Conservation (phyloP, 2,329 filamentous ascomycete species). For the Xylaria digitata region DNA sequence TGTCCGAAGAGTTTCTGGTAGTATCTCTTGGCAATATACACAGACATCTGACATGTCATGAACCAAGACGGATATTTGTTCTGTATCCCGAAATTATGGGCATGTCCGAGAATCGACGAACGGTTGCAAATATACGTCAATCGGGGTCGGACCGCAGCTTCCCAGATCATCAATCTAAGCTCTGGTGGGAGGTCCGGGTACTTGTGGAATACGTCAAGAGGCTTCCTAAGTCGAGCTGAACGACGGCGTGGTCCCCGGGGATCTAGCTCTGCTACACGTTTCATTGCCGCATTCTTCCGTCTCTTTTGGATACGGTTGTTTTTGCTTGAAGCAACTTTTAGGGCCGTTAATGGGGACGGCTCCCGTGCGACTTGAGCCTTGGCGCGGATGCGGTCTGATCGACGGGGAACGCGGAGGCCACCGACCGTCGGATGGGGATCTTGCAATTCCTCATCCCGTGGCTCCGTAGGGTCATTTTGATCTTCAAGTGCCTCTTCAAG, state of each 20-base stretch:
- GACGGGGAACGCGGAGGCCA: conserved; percentile 30
- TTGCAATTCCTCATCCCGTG: conserved; percentile 2
- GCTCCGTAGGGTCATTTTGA: not conserved
- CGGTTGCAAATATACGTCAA: conserved; percentile 49
- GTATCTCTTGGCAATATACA: conserved; percentile 38
- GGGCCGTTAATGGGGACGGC: conserved; percentile 26
- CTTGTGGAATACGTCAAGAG: conserved; percentile 46
- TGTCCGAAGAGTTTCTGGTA: conserved; percentile 45
- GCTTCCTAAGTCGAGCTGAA: conserved; percentile 46
- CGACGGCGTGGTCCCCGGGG: conserved; percentile 39
- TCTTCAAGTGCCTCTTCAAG: conserved; percentile 15
- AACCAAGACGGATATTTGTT: conserved; percentile 47
- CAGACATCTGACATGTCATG: conserved; percentile 40
- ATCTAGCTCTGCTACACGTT: not conserved
- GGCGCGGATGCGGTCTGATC: conserved; percentile 35
- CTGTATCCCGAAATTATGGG: conserved; percentile 38
- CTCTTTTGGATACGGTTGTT: conserved; percentile 32
- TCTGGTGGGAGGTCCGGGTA: conserved; percentile 46
- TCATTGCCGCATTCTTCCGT: conserved; percentile 1
- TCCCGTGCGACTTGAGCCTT: conserved; percentile 22
- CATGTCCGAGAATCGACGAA: conserved; percentile 29
- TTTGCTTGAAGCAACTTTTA: conserved; percentile 1
- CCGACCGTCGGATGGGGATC: conserved; percentile 23
- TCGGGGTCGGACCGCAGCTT: conserved; percentile 46
- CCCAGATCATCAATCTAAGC: conserved; percentile 49